phyloP scores from a whole-genome alignment of 2,329 filamentous ascomycete species.

The Verticillium longisporum region DNA sequence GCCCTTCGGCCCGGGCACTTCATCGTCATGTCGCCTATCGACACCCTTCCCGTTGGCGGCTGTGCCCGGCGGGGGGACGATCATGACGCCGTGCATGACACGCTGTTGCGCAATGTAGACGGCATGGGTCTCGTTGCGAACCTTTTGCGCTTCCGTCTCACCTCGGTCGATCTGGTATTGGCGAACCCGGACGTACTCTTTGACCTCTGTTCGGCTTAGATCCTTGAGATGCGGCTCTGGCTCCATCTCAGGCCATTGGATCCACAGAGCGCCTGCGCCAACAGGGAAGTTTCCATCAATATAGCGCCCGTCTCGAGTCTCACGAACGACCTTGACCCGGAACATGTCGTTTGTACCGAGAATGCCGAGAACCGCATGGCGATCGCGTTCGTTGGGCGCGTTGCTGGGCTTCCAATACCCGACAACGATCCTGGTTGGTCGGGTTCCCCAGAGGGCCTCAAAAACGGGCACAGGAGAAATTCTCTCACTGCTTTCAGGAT shows the following conservation, averaged over 20 bases:
- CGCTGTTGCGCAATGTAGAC: constrained; percentile 43
- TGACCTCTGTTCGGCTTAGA: constrained; percentile 48
- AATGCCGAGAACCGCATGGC: constrained; percentile 58
- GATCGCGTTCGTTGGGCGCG: constrained; percentile 37
- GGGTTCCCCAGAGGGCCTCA: constrained; percentile 42
- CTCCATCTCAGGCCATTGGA: constrained; percentile 54
- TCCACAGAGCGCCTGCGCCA: constrained; percentile 56
- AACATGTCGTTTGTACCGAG: constrained; percentile 59
- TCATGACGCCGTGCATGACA: constrained; percentile 24
- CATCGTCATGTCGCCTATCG: background rate
- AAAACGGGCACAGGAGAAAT: constrained; percentile 10
- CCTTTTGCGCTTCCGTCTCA: constrained; percentile 40
- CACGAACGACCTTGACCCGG: constrained; percentile 52
- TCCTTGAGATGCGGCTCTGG: constrained; percentile 48
- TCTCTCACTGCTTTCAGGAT: background rate
- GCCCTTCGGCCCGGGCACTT: background rate
- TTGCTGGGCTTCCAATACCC: constrained; percentile 54
- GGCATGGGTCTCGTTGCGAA: constrained; percentile 43
- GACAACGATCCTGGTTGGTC: constrained; percentile 50
- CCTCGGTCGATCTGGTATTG: constrained; percentile 50
- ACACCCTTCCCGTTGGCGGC: background rate
- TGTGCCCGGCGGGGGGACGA: constrained; percentile 8
- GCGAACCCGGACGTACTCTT: constrained; percentile 57
- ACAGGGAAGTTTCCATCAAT: constrained; percentile 53
- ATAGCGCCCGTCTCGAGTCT: constrained; percentile 53